Conservation (phyloP, 768 basidiomycete species). For the Pleurotus platypus region DNA sequence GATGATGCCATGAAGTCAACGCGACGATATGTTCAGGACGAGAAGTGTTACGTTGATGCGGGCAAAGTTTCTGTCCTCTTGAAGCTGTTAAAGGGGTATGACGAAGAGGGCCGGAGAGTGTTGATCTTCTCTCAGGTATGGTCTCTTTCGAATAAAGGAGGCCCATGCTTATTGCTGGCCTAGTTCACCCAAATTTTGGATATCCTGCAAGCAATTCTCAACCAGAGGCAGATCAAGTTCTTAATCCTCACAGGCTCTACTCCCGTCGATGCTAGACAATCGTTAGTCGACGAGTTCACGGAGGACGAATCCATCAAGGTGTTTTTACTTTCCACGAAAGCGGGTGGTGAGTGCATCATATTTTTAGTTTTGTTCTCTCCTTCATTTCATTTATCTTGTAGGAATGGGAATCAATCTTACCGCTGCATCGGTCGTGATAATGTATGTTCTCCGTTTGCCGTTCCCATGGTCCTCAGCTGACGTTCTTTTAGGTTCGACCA, state of each 20-base stretch:
- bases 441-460: constrained; percentile 40
- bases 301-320: constrained; percentile 83
- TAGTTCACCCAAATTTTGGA: constrained; percentile 97
- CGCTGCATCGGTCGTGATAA: constrained; percentile 92
- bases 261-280: constrained; percentile 89
- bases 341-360: constrained; percentile 49
- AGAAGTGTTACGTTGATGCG: constrained; percentile 77
- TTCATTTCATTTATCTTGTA: constrained; percentile 14
- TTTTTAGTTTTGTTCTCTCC: background rate
- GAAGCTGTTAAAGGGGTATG: constrained; percentile 66
- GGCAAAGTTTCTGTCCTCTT: constrained; percentile 83
- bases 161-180: background rate
- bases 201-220: constrained; percentile 82
- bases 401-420: constrained; percentile 96
- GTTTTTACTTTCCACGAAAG: constrained; percentile 90
- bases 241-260: constrained; percentile 90
- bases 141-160: constrained; percentile 2
- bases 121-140: constrained; percentile 92
- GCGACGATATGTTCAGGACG: constrained; percentile 68
- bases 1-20: constrained; percentile 45
- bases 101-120: constrained; percentile 69
- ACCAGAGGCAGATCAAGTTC: constrained; percentile 67
- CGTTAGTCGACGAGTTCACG: constrained; percentile 93
- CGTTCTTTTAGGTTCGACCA: constrained; percentile 75
- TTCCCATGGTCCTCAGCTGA: background rate